Evolutionary conservation across 345 rosid genomes (phyloP).

Genomic region (Pistacia atlantica): DNA sequence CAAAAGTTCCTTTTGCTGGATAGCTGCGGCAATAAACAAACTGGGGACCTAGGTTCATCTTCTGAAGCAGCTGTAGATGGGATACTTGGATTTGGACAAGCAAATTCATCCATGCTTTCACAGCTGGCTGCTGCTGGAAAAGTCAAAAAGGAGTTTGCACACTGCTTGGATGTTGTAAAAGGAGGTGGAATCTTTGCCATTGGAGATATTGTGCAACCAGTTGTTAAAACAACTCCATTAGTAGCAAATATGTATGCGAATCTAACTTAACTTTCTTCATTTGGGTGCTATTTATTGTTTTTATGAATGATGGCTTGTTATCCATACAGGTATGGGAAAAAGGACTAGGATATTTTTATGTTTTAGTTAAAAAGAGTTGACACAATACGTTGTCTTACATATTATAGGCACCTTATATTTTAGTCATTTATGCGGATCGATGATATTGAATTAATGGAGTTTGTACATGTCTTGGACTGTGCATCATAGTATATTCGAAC

Average conservation of each 20-base stretch:
- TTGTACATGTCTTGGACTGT: background rate
- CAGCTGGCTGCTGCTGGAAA: conserved; percentile 74
- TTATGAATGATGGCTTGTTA: background rate
- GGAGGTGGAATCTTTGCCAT: conserved; percentile 94
- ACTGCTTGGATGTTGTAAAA: conserved; percentile 68
- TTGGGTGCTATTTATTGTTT: background rate
- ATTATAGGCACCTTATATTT: background rate
- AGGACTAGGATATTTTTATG: background rate
- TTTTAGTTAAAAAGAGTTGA: background rate
- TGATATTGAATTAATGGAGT: background rate
- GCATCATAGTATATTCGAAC: background rate
- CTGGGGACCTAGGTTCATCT: conserved; percentile 66
- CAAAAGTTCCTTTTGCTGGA: conserved; percentile 12
- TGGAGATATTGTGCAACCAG: conserved; percentile 72
- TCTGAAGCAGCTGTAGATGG: conserved; percentile 78
- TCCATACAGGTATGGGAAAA: background rate
- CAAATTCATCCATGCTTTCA: conserved; percentile 80
- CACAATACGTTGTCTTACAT: background rate
- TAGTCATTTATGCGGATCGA: background rate
- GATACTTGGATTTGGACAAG: conserved; percentile 86
- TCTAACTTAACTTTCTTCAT: conserved; percentile 26
- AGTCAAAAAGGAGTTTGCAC: conserved; percentile 68
- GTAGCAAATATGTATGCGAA: conserved; percentile 70
- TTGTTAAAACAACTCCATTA: conserved; percentile 69
- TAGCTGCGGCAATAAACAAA: conserved; percentile 78